These are phyloP conservation scores for Mrakia blollopis DNA, from an alignment of 768 basidiomycete species.

Conservation along the genomic window DNA sequence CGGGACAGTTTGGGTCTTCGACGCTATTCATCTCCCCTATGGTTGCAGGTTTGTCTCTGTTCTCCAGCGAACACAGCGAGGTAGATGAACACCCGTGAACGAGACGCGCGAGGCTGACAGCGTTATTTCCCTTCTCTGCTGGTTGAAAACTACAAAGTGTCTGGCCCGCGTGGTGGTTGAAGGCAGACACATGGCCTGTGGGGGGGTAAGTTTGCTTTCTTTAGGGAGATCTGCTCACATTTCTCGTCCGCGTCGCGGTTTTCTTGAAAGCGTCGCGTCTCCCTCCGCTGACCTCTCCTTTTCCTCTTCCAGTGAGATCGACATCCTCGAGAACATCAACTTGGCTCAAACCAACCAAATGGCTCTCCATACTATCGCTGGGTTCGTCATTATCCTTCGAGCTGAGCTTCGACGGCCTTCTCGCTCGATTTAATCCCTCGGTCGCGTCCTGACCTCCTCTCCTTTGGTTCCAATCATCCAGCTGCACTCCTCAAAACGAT, in stretches of 20 bases:
- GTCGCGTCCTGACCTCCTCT: background rate
- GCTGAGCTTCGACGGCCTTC: background rate
- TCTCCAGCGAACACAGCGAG: no score
- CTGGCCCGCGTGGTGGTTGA: no score
- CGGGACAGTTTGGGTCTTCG: constrained; percentile 27
- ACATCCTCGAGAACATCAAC: constrained; percentile 23
- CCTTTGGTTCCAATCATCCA: no score
- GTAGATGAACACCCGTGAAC: no score
- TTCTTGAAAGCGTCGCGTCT: no score
- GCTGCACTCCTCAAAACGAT: background rate
- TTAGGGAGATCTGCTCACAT: no score
- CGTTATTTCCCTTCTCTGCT: background rate
- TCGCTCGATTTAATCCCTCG: no score
- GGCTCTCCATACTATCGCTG: constrained; percentile 23
- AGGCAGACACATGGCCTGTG: background rate
- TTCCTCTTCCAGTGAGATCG: constrained; percentile 24
- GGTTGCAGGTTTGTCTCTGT: no score
- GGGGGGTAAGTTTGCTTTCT: no score
- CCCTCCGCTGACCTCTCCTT: no score
- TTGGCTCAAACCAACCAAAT: background rate
- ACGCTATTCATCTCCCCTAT: constrained; percentile 1
- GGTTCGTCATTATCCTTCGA: background rate
- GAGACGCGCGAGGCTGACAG: background rate
- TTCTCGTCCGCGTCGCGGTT: no score
- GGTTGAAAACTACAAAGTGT: no score